Conservation (phyloP, 2,329 filamentous ascomycete genomes). For the Corniculantispora saksenae region DNA sequence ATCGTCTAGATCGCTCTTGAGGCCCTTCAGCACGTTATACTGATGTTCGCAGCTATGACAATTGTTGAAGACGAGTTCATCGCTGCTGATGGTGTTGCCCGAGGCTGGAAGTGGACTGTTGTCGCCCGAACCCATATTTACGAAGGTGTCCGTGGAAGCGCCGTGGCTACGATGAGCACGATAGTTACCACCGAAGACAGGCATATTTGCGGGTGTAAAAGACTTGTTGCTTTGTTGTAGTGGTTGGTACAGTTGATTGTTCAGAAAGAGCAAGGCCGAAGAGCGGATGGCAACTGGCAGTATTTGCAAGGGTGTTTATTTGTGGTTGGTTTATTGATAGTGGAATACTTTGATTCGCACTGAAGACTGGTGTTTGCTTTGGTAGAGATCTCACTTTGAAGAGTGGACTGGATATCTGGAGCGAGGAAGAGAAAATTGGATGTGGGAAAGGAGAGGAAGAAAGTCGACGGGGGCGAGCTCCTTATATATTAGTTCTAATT, state of each 20-base stretch:
- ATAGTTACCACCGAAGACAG: neutral
- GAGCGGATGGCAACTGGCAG: neutral
- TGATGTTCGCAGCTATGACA: too few relatives aligned
- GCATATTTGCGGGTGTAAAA: neutral
- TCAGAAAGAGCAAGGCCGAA: neutral
- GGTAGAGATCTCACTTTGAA: neutral
- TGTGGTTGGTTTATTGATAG: neutral
- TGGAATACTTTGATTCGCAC: neutral
- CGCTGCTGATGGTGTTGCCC: neutral
- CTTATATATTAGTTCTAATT: neutral
- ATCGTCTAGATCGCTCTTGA: too few relatives aligned
- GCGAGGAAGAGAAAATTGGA: neutral
- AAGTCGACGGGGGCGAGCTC: neutral
- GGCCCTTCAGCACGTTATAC: too few relatives aligned
- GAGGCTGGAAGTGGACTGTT: neutral
- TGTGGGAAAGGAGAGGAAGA: neutral
- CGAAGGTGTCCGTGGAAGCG: too few relatives aligned
- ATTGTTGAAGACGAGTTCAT: neutral
- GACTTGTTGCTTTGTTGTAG: neutral
- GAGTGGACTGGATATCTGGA: neutral
- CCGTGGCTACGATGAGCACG: neutral
- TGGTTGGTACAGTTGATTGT: neutral
- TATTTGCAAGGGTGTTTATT: neutral
- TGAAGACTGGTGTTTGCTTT: neutral
- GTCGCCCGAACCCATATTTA: too few relatives aligned